phyloP scores from a whole-genome alignment of 768 basidiomycete genomes.

The Sporobolomyces phaffii region DNA sequence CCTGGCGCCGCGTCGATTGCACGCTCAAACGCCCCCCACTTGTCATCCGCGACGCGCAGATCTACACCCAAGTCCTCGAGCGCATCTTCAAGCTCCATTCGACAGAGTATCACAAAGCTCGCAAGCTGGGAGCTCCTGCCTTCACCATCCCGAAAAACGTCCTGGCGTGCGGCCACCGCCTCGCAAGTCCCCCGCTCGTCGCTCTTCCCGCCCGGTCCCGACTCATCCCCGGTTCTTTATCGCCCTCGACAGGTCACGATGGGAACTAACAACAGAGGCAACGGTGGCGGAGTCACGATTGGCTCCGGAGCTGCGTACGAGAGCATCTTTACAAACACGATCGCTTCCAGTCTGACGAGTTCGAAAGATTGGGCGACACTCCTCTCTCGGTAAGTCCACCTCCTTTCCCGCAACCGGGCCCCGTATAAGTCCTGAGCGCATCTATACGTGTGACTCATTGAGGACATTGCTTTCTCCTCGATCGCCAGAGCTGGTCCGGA shows the following conservation, averaged over 20 bases:
- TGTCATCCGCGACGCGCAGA: conserved; percentile 10
- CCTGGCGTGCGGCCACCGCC: conserved; percentile 61
- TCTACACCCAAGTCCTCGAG: conserved; percentile 20
- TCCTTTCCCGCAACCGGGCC: too few relatives aligned
- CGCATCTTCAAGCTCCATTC: conserved; percentile 20
- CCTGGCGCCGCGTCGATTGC: too few relatives aligned
- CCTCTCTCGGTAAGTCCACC: conserved; percentile 54
- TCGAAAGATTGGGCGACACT: conserved; percentile 62
- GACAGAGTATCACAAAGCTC: background rate
- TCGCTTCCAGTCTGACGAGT: conserved; percentile 59
- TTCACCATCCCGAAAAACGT: conserved; percentile 51
- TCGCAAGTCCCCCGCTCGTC: conserved; percentile 48
- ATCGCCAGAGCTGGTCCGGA: conserved; percentile 64
- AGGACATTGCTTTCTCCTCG: background rate
- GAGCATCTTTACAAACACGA: conserved; percentile 67
- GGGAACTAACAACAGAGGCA: background rate
- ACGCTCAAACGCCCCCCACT: too few relatives aligned
- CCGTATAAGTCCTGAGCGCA: too few relatives aligned
- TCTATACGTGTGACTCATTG: too few relatives aligned
- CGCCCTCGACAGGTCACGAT: background rate
- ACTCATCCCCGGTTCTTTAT: too few relatives aligned
- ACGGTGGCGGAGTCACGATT: conserved; percentile 47
- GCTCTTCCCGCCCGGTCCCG: too few relatives aligned
- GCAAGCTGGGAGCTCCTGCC: background rate
- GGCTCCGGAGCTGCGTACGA: conserved; percentile 47